phyloP scores from a whole-genome alignment of 306 rosid genomes.

The Crotalaria pallida region DNA sequence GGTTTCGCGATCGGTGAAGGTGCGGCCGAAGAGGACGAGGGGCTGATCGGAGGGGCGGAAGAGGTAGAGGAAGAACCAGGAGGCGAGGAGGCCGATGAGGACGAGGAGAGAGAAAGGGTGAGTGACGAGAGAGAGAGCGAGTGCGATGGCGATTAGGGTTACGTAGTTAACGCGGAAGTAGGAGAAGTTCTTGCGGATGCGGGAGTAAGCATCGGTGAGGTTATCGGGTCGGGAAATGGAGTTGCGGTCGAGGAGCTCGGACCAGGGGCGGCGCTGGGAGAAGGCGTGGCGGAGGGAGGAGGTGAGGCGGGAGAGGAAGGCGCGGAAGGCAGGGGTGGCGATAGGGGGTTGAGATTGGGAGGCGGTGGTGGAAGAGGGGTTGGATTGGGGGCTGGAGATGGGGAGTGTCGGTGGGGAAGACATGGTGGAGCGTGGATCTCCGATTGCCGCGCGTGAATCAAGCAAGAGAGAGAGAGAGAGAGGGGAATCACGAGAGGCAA shows the following conservation, averaged over 20 bases:
- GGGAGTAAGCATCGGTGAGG: constrained; percentile 81
- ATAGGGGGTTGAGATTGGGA: constrained; percentile 59
- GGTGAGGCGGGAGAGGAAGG: constrained; percentile 67
- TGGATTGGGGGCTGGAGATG: constrained; percentile 47
- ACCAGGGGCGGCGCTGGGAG: constrained; percentile 90
- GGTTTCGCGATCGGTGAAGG: constrained; percentile 78
- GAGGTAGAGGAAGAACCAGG: constrained; percentile 78
- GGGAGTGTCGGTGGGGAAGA: constrained; percentile 82
- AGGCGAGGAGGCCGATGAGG: constrained; percentile 68
- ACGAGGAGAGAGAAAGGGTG: constrained; percentile 78
- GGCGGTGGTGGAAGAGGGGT: neutral
- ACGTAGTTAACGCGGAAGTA: constrained; percentile 91
- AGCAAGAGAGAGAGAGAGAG: too few relatives aligned
- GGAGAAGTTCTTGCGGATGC: constrained; percentile 81
- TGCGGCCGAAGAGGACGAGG: constrained; percentile 60
- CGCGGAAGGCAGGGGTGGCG: constrained; percentile 82
- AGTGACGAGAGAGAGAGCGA: constrained; percentile 71
- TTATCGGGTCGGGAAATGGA: constrained; percentile 62
- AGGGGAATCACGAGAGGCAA: neutral
- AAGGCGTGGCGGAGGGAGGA: constrained; percentile 63
- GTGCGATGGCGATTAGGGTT: constrained; percentile 50
- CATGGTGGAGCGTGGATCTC: constrained; percentile 53
- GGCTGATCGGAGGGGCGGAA: constrained; percentile 92
- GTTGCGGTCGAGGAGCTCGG: constrained; percentile 66
- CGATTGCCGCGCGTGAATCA: constrained; percentile 28